Evolutionary conservation across 139 green algal genomes (phyloP).

Genomic region (Chlorella sp.): DNA sequence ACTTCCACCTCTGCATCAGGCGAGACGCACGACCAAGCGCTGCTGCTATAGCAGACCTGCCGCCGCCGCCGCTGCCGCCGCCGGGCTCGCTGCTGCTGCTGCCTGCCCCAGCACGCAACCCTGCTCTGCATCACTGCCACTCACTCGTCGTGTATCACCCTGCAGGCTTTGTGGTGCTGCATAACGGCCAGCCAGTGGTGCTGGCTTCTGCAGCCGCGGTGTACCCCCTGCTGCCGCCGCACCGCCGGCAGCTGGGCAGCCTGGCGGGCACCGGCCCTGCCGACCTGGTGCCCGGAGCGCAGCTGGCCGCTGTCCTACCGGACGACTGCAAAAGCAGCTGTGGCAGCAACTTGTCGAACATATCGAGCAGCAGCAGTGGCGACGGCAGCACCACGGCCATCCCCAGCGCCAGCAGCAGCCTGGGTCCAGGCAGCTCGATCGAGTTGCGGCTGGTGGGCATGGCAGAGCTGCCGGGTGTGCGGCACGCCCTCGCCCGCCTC

Average conservation of each 20-base stretch:
- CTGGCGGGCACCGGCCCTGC: background rate
- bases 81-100: background rate
- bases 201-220: background rate
- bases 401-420: background rate
- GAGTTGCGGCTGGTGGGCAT: background rate
- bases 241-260: background rate
- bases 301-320: background rate
- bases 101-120: background rate
- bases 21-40: background rate
- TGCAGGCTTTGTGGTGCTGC: conserved; percentile 18
- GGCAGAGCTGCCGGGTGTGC: conserved; percentile 21
- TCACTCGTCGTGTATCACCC: background rate
- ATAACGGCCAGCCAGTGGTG: background rate
- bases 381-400: background rate
- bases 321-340: background rate
- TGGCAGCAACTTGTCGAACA: background rate
- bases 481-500: background rate
- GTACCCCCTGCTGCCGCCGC: conserved; percentile 11
- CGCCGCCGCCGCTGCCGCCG: background rate
- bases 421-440: background rate
- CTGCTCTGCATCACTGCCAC: background rate
- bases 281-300: conserved; percentile 12
- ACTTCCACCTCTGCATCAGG: conserved; percentile 49
- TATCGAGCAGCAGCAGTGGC: background rate
- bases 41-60: background rate